A percentile compares a stretch with the other conserved stretches of the same genome.
These are phyloP conservation scores for Tetragonia tetragonoides DNA, from an alignment of 148 eudicot species.

Conservation along the genomic window DNA sequence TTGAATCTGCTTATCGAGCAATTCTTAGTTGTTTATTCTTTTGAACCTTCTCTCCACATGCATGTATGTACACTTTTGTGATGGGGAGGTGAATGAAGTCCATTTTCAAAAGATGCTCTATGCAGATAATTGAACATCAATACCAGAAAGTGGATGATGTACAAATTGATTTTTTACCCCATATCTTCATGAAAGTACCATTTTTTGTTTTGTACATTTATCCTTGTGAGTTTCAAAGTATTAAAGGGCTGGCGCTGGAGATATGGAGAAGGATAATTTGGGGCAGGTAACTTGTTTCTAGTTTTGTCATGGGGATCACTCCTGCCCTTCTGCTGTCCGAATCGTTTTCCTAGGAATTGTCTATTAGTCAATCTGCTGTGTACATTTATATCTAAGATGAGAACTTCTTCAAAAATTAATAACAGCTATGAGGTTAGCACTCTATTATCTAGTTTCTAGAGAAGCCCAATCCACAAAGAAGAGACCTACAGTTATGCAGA, in stretches of 20 bases:
- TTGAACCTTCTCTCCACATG: too few species aligned
- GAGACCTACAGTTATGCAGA: neutral
- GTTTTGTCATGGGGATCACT: neutral
- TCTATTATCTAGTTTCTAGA: neutral
- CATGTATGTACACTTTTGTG: too few species aligned
- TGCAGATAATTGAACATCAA: too few species aligned
- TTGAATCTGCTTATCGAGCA: too few species aligned
- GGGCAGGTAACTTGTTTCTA: neutral
- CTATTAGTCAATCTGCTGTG: neutral
- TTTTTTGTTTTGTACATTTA: neutral
- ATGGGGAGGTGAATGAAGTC: too few species aligned
- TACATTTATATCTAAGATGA: neutral
- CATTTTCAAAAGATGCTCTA: too few species aligned
- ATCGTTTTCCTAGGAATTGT: neutral
- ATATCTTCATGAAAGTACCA: neutral
- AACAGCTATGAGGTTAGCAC: neutral
- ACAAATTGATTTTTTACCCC: too few species aligned
- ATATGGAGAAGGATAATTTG: neutral
- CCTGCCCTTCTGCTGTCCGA: neutral
- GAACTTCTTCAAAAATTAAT: neutral
- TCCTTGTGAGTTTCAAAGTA: neutral
- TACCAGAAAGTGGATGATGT: too few species aligned
- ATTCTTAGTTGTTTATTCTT: too few species aligned
- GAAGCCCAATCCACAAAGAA: neutral
- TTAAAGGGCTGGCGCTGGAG: too few species aligned